phyloP scores from a whole-genome alignment of 768 basidiomycete genomes.

The Agrocybe pediades region DNA sequence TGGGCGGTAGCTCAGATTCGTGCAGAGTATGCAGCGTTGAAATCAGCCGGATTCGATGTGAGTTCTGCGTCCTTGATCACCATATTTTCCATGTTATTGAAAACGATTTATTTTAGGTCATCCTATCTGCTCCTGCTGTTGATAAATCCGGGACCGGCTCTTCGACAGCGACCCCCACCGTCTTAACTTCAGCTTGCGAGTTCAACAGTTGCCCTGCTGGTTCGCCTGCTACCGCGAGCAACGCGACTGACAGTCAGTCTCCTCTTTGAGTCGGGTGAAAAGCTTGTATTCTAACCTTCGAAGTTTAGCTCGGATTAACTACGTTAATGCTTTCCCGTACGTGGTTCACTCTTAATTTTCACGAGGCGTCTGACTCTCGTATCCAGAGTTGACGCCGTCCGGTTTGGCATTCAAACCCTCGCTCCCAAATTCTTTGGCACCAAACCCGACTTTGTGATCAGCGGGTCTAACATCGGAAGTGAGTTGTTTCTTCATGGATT shows the following conservation, averaged over 20 bases:
- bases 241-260: slow-evolving; percentile 39
- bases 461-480: slow-evolving; percentile 50
- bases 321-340: slow-evolving; percentile 39
- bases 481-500: slow-evolving; percentile 10
- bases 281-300: neutral
- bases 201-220: slow-evolving; percentile 48
- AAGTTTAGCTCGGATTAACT: slow-evolving; percentile 32
- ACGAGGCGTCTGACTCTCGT: neutral
- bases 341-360: neutral
- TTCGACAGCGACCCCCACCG: slow-evolving; percentile 34
- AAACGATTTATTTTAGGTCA: slow-evolving; percentile 28
- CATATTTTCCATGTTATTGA: neutral
- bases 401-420: slow-evolving; percentile 46
- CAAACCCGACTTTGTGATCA: slow-evolving; percentile 45
- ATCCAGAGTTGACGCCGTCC: slow-evolving; percentile 29
- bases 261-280: neutral
- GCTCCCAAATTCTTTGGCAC: slow-evolving; percentile 41
- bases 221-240: slow-evolving; percentile 43
- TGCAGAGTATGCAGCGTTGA: slow-evolving; percentile 39
- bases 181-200: slow-evolving; percentile 40
- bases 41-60: slow-evolving; percentile 39
- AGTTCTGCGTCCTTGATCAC: slow-evolving; percentile 7
- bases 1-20: slow-evolving; percentile 52
- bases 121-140: slow-evolving; percentile 48
- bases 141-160: slow-evolving; percentile 50